These are phyloP conservation scores for Amesomyces nigricolor DNA, from an alignment of 2,329 filamentous ascomycete species.

Conservation along the genomic window DNA sequence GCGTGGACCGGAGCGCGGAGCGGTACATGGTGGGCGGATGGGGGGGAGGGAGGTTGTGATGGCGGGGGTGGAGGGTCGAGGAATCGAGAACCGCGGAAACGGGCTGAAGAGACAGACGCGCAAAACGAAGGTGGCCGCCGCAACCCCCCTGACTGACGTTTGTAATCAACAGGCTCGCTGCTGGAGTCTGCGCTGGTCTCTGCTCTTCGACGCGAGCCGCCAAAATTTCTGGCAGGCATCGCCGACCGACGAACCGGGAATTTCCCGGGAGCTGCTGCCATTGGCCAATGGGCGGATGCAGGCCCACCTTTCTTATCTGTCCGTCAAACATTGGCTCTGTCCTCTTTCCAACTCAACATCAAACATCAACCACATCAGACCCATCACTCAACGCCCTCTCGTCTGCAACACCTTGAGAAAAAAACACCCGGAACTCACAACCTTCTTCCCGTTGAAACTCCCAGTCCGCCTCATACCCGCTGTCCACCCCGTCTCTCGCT, in stretches of 20 bases:
- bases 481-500: too few relatives aligned
- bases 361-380: not conserved
- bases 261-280: not conserved
- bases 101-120: not conserved
- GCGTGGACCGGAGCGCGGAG: constrained; percentile 44
- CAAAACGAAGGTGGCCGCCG: constrained; percentile 20
- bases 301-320: not conserved
- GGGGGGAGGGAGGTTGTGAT: not conserved
- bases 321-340: not conserved
- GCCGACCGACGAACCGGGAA: constrained; percentile 5
- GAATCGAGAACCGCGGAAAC: not conserved
- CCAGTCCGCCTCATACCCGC: too few relatives aligned
- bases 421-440: not conserved
- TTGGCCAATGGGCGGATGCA: constrained; percentile 13
- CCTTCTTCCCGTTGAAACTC: not conserved
- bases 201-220: not conserved
- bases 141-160: constrained; percentile 13
- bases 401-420: too few relatives aligned
- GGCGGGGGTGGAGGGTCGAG: not conserved
- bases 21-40: constrained; percentile 44
- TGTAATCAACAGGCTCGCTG: constrained; percentile 18
- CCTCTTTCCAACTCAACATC: not conserved
- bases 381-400: too few relatives aligned
- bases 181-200: not conserved
- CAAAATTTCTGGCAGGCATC: constrained; percentile 26